Base-by-base conservation (phyloP, 345 rosid species). In the Ceriops zippeliana region DNA sequence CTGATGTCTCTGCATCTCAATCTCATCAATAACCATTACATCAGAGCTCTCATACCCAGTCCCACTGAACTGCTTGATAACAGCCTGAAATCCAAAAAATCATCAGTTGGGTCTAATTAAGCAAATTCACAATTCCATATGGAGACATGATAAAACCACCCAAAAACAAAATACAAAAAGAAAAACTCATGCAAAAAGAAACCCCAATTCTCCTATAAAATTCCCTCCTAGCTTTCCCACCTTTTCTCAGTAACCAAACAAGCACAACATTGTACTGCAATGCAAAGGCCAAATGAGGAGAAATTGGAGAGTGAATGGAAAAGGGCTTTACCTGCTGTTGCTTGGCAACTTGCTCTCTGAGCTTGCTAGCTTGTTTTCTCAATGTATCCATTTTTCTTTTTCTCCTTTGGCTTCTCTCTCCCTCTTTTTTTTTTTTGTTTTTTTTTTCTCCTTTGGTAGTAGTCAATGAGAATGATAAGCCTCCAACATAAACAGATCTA, bases 321-420 rank as follows among this genome's bases (percentile, higher is more conserved):
- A 38, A 49, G 56, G 53, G 63, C 51, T 60, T 70, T 67, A 86
- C 90, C 79, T 84, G 86, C 58, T 93, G 98, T 58, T 93, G 98
- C 82, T 93, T 93, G 22, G 98, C 96, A 47, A 93, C 97, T 85
- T 93, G 98, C 53, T 93, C 98, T 66, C 91, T 82, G 77, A 93
- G 78, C 87, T 89, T 90, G 85, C 88, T 83, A 71, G 98, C 98
- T 82, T 93, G 98, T 70, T 86, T 90, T 81, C 97, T 85, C 70
- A 93, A 80, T 7, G 93, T 89, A 74, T 93, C 98, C 98, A 93
- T 93, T 59, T 37, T 28, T 42, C 3, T 11, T 2, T 15, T 13
- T 11, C 2, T 38, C 2, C 4, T 42, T 42, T 34, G 47, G 34
- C 5, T 31, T 31, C 34, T 31, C 34, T 31, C 6, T 31, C 6